phyloP scores from a whole-genome alignment of 331 rosid genomes.

The Pyrus hybrid region DNA sequence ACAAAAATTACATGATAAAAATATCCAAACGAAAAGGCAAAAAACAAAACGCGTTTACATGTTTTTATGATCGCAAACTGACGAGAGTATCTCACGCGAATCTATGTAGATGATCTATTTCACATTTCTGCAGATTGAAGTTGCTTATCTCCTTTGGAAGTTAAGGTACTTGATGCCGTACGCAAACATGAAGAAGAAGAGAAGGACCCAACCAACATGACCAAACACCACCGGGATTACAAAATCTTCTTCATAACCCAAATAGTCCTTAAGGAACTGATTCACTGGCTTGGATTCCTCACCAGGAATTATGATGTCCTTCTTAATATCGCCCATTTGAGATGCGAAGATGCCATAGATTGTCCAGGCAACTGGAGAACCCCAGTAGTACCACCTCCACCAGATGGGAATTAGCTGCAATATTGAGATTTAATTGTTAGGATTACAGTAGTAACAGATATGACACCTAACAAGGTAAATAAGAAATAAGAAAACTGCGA shows the following conservation, averaged over 20 bases:
- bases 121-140: not conserved
- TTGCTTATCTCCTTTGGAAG: slow-evolving; percentile 32
- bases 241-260: slow-evolving; percentile 19
- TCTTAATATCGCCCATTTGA: slow-evolving; percentile 8
- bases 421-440: not conserved
- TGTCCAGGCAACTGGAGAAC: slow-evolving; percentile 12
- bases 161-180: slow-evolving; percentile 34
- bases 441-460: not conserved
- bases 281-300: not conserved
- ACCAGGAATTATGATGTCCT: not conserved
- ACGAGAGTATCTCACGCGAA: too few species aligned
- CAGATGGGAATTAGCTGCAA: slow-evolving; percentile 11
- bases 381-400: slow-evolving; percentile 19
- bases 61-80: not conserved
- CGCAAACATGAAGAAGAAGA: slow-evolving; percentile 27
- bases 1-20: too few species aligned
- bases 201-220: slow-evolving; percentile 28
- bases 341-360: slow-evolving; percentile 6
- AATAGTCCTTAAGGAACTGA: slow-evolving; percentile 13
- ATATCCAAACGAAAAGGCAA: too few species aligned
- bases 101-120: too few species aligned
- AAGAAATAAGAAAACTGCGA: not conserved
- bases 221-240: slow-evolving; percentile 12
- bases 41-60: too few species aligned
- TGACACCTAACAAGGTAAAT: not conserved